Conservation (phyloP, 1,284 basidiomycete species). For the Ustilago lituana region DNA sequence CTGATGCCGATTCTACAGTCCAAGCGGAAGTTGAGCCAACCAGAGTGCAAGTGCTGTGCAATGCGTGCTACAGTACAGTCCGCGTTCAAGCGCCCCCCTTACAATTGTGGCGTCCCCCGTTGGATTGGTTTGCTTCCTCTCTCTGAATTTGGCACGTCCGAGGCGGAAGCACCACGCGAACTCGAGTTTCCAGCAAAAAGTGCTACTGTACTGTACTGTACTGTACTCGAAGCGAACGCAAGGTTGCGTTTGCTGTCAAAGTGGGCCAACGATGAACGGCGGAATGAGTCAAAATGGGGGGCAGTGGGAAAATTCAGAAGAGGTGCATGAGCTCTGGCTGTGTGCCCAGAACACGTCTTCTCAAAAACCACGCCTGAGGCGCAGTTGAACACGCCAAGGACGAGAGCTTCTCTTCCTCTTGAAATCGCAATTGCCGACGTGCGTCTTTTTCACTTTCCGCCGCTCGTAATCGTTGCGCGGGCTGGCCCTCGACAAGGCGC, state of each 20-base stretch:
- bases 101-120: conserved; percentile 8
- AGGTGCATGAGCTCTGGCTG: conserved; percentile 14
- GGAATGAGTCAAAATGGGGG: conserved; percentile 4
- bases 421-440: background rate
- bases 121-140: background rate
- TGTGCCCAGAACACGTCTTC: conserved; percentile 4
- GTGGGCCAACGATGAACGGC: background rate
- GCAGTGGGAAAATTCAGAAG: conserved; percentile 22
- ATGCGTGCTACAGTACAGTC: no score
- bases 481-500: no score
- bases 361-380: no score
- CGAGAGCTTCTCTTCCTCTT: no score
- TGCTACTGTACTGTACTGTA: no score
- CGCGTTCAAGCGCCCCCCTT: background rate
- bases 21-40: no score
- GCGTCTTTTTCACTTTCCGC: background rate
- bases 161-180: background rate
- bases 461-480: no score
- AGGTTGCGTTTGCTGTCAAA: no score
- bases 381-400: no score
- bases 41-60: no score
- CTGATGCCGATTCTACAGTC: background rate
- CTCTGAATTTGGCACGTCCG: background rate
- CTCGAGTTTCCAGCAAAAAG: no score
- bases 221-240: conserved; percentile 2